Evolutionary conservation across 305 asterid species (phyloP), one percentile per base, ranked within the genome.

Genomic region (Euphrasia arctica): DNA sequence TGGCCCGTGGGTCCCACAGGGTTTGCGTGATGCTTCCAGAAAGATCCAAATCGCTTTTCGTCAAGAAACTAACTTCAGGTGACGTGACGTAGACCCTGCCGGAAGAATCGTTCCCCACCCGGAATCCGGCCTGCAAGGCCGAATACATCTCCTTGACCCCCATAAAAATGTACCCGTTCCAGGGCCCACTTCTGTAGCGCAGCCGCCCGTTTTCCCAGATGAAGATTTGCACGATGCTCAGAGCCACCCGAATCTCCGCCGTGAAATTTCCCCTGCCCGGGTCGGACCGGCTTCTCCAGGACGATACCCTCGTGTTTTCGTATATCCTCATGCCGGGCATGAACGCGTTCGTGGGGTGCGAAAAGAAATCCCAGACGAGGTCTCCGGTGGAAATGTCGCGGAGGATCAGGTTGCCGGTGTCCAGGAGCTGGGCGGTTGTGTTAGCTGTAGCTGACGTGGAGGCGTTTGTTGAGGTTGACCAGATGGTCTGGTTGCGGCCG

Each of bases 101-200:
- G 1, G 60, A 25, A 29, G 60, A 27, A 29, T 29, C 9, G 2
- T 28, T 28, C 3, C 2, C 18, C 18, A 55, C 8, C 42, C 42
- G 32, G 42, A 55, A 55, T 5, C 41, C 60, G 1, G 12, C 60
- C 41, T 3, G 15, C 10, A 10, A 28, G 9, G 42, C 11, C 12
- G 6, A 25, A 28, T 27, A 55, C 60, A 27, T 27, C 15, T 7
- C 12, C 36, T 9, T 9, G 10, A 27, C 8, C 9, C 60, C 60
- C 9, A 12, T 55, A 55, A 28, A 12, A 10, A 29, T 28, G 1
- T 27, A 4, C 60, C 60, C 60, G 13, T 55, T 29, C 41, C 60
- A 55, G 14, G 60, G 60, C 60, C 60, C 60, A 28, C 60, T 55
- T 29, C 60, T 28, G 5, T 28, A 55, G 18, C 29, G 15, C 41